Evolutionary conservation across 352 stramenopile genomes (phyloP).

Genomic region (Phytophthora capsici): DNA sequence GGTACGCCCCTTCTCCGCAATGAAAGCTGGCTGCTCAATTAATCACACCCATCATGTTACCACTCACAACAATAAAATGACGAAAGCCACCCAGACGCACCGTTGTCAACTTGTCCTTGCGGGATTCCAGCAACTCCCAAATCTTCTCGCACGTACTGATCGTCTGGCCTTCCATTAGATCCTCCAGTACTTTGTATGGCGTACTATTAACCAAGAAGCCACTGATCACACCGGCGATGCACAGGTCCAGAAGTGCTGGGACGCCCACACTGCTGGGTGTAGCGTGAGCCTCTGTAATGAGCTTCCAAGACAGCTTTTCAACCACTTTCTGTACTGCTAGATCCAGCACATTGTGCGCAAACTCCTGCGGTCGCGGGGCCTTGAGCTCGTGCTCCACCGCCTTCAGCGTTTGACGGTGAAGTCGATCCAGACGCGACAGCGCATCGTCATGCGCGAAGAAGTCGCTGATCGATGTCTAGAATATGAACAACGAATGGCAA

Average conservation of each 20-base stretch:
- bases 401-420: conserved; percentile 49
- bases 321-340: conserved; percentile 84
- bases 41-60: conserved; percentile 7
- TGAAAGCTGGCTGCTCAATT: conserved; percentile 59
- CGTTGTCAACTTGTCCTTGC: conserved; percentile 78
- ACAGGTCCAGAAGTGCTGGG: conserved; percentile 78
- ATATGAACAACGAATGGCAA: conserved; percentile 1
- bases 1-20: conserved; percentile 63
- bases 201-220: conserved; percentile 72
- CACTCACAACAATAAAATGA: conserved; percentile 1
- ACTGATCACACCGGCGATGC: conserved; percentile 75
- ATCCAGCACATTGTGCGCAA: conserved; percentile 71
- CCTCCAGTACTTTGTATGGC: conserved; percentile 86
- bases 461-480: conserved; percentile 56
- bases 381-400: conserved; percentile 43
- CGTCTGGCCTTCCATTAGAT: conserved; percentile 88
- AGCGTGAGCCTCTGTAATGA: conserved; percentile 65
- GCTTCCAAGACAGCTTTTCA: conserved; percentile 77
- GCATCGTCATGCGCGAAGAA: conserved; percentile 71
- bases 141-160: conserved; percentile 88
- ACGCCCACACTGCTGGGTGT: conserved; percentile 67
- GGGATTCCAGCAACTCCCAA: conserved; percentile 82
- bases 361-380: conserved; percentile 43
- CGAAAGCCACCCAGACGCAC: conserved; percentile 15
- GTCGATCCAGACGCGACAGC: conserved; percentile 49